Conservation (phyloP, 106 monocot species). For the Dendrobium chrysotoxum region DNA sequence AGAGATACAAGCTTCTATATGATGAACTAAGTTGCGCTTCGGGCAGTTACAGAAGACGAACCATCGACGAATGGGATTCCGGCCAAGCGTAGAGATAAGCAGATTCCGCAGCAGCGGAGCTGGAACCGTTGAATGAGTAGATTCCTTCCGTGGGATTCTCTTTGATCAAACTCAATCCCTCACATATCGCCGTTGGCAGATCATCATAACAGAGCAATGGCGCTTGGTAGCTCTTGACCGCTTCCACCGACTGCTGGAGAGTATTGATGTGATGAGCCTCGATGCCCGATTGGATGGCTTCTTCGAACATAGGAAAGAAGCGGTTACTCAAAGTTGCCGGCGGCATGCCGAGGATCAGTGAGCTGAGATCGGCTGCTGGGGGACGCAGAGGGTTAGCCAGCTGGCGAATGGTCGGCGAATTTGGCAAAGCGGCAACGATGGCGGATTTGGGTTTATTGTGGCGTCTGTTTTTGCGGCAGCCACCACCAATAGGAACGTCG, state of each 20-base stretch:
- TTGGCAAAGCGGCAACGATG: too few relatives aligned
- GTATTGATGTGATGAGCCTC: background rate
- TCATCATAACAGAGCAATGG: background rate
- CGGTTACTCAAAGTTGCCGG: background rate
- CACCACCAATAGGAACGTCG: conserved; percentile 41
- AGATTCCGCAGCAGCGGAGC: background rate
- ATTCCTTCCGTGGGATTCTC: background rate
- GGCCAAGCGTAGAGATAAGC: background rate
- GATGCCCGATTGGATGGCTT: background rate
- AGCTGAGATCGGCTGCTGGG: background rate
- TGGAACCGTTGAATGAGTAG: background rate
- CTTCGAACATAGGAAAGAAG: background rate
- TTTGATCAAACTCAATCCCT: background rate
- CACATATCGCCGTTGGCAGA: background rate
- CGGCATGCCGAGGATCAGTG: background rate
- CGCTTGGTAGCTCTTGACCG: too few relatives aligned
- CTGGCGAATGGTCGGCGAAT: background rate
- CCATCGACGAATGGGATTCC: background rate
- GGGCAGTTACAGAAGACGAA: background rate
- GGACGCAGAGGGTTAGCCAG: background rate
- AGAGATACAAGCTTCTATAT: background rate
- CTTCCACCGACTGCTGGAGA: background rate
- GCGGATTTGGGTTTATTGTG: background rate
- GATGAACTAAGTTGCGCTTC: background rate
- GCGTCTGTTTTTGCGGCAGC: background rate